phyloP scores from a whole-genome alignment of 2,329 filamentous ascomycete genomes.

The Tolypocladium ophioglossoides region DNA sequence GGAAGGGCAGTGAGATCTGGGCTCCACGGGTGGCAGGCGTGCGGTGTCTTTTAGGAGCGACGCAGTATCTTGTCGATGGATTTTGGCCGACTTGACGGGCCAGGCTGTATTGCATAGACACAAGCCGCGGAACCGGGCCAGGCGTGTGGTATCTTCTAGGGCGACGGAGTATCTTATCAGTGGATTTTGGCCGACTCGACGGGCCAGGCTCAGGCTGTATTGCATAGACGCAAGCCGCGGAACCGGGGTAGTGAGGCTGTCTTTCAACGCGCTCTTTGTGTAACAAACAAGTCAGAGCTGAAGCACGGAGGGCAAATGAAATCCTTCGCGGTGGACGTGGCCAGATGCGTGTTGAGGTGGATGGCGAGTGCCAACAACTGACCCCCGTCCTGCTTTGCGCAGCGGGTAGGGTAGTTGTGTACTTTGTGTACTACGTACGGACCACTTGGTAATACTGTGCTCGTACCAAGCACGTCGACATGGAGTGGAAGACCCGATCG shows the following conservation, averaged over 20 bases:
- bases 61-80: background rate
- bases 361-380: background rate
- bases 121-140: no score
- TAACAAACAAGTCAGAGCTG: background rate
- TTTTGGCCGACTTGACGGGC: background rate
- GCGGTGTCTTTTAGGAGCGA: background rate
- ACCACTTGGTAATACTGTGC: background rate
- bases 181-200: background rate
- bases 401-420: no score
- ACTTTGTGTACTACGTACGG: no score
- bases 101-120: constrained; percentile 1
- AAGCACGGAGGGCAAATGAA: background rate
- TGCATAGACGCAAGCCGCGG: constrained; percentile 4
- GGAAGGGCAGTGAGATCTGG: background rate
- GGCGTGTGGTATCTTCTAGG: background rate
- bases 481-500: background rate
- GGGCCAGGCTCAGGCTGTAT: background rate
- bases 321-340: background rate
- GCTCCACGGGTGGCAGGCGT: background rate
- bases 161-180: background rate
- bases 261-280: constrained; percentile 1
- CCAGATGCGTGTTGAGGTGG: background rate
- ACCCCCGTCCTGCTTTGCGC: background rate
- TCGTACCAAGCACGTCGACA: background rate
- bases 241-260: constrained; percentile 2